Evolutionary conservation across 148 eudicot species (phyloP).

Genomic region (Salicornia ramosissima): DNA sequence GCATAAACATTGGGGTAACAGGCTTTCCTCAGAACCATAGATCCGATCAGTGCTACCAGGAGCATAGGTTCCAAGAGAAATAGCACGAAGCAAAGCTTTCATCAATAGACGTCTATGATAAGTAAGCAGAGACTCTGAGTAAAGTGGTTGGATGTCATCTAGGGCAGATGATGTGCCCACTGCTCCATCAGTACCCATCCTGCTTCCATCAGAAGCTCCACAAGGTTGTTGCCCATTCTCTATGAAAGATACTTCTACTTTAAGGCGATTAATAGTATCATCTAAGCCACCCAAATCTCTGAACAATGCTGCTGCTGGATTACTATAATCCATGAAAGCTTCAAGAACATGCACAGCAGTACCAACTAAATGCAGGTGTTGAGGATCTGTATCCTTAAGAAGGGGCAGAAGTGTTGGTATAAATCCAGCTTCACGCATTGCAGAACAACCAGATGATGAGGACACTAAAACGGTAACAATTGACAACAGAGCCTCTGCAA

Average conservation of each 20-base stretch:
- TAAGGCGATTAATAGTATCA: constrained; percentile 83
- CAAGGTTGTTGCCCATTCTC: constrained; percentile 54
- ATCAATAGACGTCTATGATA: constrained; percentile 79
- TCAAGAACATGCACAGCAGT: constrained; percentile 96
- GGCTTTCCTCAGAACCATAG: constrained; percentile 84
- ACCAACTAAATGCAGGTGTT: constrained; percentile 89
- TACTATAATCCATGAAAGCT: constrained; percentile 98
- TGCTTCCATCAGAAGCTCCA: constrained; percentile 40
- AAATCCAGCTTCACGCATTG: constrained; percentile 99
- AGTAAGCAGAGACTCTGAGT: constrained; percentile 79
- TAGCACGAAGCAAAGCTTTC: constrained; percentile 93
- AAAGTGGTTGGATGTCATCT: constrained; percentile 64
- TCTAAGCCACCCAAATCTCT: constrained; percentile 97
- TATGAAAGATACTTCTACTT: constrained; percentile 67
- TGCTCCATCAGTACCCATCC: constrained; percentile 28
- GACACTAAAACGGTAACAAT: constrained; percentile 89
- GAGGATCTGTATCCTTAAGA: constrained; percentile 86
- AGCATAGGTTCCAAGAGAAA: constrained; percentile 93
- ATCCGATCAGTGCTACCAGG: constrained; percentile 80
- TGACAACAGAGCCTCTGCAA: constrained; percentile 87
- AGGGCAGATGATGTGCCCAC: constrained; percentile 38
- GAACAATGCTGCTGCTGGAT: constrained; percentile 96
- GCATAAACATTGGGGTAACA: constrained; percentile 87
- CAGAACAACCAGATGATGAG: constrained; percentile 89
- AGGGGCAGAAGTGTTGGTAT: constrained; percentile 96